Conservation (phyloP, 257 asterid species). For the Agastache rugosa region DNA sequence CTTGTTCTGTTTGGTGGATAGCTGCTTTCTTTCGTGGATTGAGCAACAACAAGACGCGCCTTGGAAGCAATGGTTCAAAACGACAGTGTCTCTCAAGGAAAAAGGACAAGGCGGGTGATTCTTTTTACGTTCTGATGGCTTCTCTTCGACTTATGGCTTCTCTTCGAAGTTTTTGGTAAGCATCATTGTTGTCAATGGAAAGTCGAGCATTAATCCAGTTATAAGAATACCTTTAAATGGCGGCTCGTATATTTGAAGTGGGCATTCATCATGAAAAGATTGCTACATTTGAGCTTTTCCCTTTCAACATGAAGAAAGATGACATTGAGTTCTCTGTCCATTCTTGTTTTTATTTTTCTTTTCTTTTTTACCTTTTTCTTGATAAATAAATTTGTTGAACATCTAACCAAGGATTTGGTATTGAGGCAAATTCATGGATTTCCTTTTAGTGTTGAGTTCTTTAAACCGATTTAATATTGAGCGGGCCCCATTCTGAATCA, state of each 20-base stretch:
- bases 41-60: slow-evolving; percentile 86
- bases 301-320: slow-evolving; percentile 29
- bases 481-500: neutral
- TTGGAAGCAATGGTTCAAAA: slow-evolving; percentile 80
- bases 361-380: neutral
- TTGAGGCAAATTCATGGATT: slow-evolving; percentile 7
- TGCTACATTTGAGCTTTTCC: slow-evolving; percentile 3
- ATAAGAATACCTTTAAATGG: slow-evolving; percentile 21
- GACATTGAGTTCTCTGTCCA: slow-evolving; percentile 25
- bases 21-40: slow-evolving; percentile 88
- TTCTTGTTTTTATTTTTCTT: neutral
- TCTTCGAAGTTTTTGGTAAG: neutral
- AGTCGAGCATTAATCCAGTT: neutral
- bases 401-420: slow-evolving; percentile 11
- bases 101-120: slow-evolving; percentile 52
- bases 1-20: slow-evolving; percentile 86
- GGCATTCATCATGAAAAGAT: slow-evolving; percentile 23
- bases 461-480: slow-evolving; percentile 1
- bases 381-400: slow-evolving; percentile 12
- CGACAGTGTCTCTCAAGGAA: slow-evolving; percentile 53
- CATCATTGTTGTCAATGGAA: slow-evolving; percentile 24
- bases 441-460: neutral
- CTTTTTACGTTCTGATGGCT: slow-evolving; percentile 8
- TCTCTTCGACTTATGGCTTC: neutral
- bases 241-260: slow-evolving; percentile 35